Base-by-base conservation (phyloP, 2,329 filamentous ascomycete genomes). In the Claviceps spartinae region DNA sequence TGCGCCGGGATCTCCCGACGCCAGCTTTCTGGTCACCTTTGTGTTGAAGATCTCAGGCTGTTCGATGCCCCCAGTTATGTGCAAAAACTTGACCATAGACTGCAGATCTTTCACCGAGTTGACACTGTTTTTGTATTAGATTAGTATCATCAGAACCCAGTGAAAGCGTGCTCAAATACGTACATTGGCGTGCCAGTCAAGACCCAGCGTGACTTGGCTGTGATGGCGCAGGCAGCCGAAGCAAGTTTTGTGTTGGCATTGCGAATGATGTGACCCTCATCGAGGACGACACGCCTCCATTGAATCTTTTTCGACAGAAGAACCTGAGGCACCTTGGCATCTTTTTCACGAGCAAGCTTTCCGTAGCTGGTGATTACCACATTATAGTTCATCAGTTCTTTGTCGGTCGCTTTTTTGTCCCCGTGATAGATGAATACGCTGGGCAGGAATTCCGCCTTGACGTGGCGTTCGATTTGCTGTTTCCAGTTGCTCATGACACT, bases 401-500 rank as follows among this genome's bases (percentile, higher is more conserved):
- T 60, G 2, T 69, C 71, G 50, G 77, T 75, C 52, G 76, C 69
- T 56, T 79, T 82, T 73, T 58, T 74, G 69, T 57, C 69, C 0
- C 85, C 85, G 61, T 95, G 87, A 62, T 91, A 93, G 36, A 83
- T 81, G 59, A 88, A 73, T 4, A 93, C 74, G 9, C 75, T 80
- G 6, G 88, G 79, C 1, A 72, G 68, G 52, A 79, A 69, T n/a
- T 84, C 76, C 5, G 73, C 65, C 40, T 80, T 76, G 46, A 91
- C 77, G 61, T 95, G 89, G 40, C 77, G 75, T 55, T 78, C 72
- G 51, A 91, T 86, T 65, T 95, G 88, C 51, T 84, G 81, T 59
- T 79, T 81, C 89, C 89, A 95, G 59, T 95, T 95, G 61, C 84
- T 89, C 85, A 95, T 90, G 20, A 95, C 88, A 49, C 83, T 84